Base-by-base conservation (phyloP, 345 rosid genomes). In the Populus alba region DNA sequence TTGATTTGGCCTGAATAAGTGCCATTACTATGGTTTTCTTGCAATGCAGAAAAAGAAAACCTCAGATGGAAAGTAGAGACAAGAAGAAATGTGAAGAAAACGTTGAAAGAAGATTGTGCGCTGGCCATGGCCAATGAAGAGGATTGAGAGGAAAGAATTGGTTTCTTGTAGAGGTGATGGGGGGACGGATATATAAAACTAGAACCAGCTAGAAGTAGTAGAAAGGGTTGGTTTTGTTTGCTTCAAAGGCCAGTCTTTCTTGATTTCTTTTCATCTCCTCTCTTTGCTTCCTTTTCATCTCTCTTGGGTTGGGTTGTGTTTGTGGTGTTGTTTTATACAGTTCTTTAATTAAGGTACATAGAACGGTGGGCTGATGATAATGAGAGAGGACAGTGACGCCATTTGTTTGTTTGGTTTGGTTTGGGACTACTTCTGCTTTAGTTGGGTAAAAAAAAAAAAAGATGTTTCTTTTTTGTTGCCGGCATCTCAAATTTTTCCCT, bases 1-100 rank as follows among this genome's bases (percentile, higher is more conserved):
- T 89, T 95, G 76, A 95, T 90, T 68, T 76, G 79, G 73, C 29
- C 53, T 1, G 77, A 74, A 62, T 57, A 23, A 11, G 65, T n/a
- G 5, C 29, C 29, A 4, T 59, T 59, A 12, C 29, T 3, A 23
- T 4, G 70, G 70, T 35, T 31, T 8, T 67, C 70, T 37, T 67
- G 72, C 53, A 69, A 41, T 23, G 72, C 18, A 8, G 72, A 18
- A 11, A 53, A 10, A 18, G 72, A 68, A 18, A 39, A 39, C 15
- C 39, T 47, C 5, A 3, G 39, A 8, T 39, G 5, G 2, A 43
- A 69, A 22, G 17, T 9, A n/a, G 51, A 69, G 45, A 22, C 6
- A 10, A 69, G 72, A 41, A 69, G 33, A 15, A 12, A 6, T 1
- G 31, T 8, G 72, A 69, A 23, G 53, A 69, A 39, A 69, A 69